Evolutionary conservation across 371 early-diverging fungal species (phyloP), one percentile per base, ranked within the genome.

Genomic region (Chytridium lagenaria): DNA sequence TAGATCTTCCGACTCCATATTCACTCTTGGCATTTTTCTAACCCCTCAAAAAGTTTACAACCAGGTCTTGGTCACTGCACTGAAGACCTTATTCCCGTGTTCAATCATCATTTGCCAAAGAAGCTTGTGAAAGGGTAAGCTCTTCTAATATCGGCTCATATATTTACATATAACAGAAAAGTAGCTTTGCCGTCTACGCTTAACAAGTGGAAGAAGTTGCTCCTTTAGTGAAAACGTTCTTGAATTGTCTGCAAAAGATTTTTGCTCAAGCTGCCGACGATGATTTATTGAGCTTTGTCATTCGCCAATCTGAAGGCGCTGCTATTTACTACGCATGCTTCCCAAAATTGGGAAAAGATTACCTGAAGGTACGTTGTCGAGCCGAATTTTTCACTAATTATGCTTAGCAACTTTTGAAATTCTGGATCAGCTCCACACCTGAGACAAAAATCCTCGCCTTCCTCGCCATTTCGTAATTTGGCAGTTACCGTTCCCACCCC

Each of bases 291-390:
- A 87, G 90, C 76, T 90, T 92, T 77, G 84, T 94, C 44, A 78
- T 95, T 57, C 87, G 91, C 68, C 91, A 95, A 79, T 88, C 92
- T 2, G 92, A 94, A 81, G 86, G 89, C 65, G 80, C 85, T 65
- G 87, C 91, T 23, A 80, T 83, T 1, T 94, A 94, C 75, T 90
- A 92, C 80, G 90, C 87, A n/a, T 91, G 92, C 68, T 93, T 92
- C 81, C 90, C 91, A 31, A 91, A 91, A 77, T 76, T 88, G 36
- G 86, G 90, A 7, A 93, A 92, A 76, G 92, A 92, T 34, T 91
- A 91, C 36, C 80, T 95, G 70, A 92, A 92, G 81, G 92, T 90
- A 49, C 39, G 67, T 15, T 64, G 34, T 37, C 19, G n/a, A n/a
- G n/a, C n/a, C n/a, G n/a, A n/a, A n/a, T n/a, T n/a, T n/a, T n/a